phyloP scores from a whole-genome alignment of 345 rosid genomes.

The Gossypium sturtianum region DNA sequence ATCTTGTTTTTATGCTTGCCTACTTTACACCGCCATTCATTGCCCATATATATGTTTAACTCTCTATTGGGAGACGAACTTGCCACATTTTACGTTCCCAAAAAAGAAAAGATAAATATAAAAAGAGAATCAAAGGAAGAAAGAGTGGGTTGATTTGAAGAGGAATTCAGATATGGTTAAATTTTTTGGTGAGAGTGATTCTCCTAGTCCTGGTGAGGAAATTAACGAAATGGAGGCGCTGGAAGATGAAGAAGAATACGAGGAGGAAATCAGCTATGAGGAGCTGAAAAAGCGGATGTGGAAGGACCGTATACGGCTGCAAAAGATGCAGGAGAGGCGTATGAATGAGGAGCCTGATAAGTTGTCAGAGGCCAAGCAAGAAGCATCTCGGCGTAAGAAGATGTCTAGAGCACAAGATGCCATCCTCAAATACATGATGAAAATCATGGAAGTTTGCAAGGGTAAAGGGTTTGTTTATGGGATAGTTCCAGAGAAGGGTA shows the following conservation, averaged over 20 bases:
- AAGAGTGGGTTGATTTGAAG: not conserved
- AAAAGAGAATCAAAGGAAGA: not conserved
- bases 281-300: slow-evolving; percentile 62
- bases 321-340: slow-evolving; percentile 33
- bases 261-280: slow-evolving; percentile 36
- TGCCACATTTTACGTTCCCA: too few species aligned
- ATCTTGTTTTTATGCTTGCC: too few species aligned
- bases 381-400: slow-evolving; percentile 44
- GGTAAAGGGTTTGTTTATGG: slow-evolving; percentile 30
- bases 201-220: not conserved
- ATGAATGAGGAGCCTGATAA: slow-evolving; percentile 2
- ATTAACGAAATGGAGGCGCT: not conserved
- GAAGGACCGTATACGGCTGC: slow-evolving; percentile 47
- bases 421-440: slow-evolving; percentile 62
- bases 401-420: slow-evolving; percentile 61
- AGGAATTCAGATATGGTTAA: not conserved
- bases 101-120: too few species aligned
- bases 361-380: slow-evolving; percentile 13
- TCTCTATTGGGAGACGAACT: too few species aligned
- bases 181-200: not conserved
- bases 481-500: slow-evolving; percentile 51
- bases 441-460: slow-evolving; percentile 68
- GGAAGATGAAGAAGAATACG: not conserved
- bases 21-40: too few species aligned
- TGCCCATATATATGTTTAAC: too few species aligned